A percentile compares a stretch with the other conserved stretches of the same genome.
Evolutionary conservation across 371 early-diverging fungal genomes (phyloP).

Genomic region (Rhizopus arrhizus): DNA sequence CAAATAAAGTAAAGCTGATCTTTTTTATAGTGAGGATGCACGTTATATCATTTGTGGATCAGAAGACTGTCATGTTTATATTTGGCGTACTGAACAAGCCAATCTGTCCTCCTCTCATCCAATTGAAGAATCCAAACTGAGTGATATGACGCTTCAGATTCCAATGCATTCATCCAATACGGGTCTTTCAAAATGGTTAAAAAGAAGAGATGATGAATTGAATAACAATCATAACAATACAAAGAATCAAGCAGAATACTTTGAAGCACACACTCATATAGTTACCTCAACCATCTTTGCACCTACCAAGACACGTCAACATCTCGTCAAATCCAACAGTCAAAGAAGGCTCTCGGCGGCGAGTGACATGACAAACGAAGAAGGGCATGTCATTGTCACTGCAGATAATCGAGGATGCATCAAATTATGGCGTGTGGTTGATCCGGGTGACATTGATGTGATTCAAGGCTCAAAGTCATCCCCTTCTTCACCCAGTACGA

Average conservation of each 20-base stretch:
- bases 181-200: constrained; percentile 29
- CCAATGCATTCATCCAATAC: constrained; percentile 10
- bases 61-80: constrained; percentile 73
- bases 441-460: constrained; percentile 31
- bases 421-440: constrained; percentile 63
- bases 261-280: constrained; percentile 53
- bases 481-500: constrained; percentile 13
- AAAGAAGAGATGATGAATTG: constrained; percentile 16
- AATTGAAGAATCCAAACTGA: constrained; percentile 18
- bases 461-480: neutral
- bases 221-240: constrained; percentile 24
- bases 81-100: constrained; percentile 70
- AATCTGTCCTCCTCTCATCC: constrained; percentile 13
- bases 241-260: constrained; percentile 37
- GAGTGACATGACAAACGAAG: constrained; percentile 27
- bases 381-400: constrained; percentile 64
- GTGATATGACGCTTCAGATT: constrained; percentile 1
- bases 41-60: constrained; percentile 80
- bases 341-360: constrained; percentile 17
- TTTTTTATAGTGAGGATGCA: constrained; percentile 64
- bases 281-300: constrained; percentile 68
- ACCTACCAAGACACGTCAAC: constrained; percentile 59
- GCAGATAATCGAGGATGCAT: constrained; percentile 62
- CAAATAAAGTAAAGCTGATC: neutral
- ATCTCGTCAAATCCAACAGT: constrained; percentile 38